Evolutionary conservation across 257 asterid genomes (phyloP).

Genomic region (Orobanche coerulescens): DNA sequence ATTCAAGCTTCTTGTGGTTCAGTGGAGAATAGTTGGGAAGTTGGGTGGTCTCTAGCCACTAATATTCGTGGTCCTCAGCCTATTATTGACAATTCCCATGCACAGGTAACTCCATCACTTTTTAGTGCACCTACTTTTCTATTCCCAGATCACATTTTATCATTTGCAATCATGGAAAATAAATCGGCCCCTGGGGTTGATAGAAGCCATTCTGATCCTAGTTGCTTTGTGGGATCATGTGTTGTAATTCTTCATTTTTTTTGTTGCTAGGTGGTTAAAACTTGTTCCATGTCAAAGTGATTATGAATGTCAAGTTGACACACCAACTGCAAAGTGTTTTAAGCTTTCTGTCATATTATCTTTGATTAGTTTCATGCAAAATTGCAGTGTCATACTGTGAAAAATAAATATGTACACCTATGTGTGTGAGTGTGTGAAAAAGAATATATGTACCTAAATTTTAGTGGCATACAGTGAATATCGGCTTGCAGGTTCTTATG

Average conservation of each 20-base stretch:
- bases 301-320: background rate
- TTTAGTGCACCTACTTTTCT: background rate
- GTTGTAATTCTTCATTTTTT: background rate
- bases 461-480: too few relatives aligned
- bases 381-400: background rate
- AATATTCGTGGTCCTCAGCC: slow-evolving; percentile 57
- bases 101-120: slow-evolving; percentile 41
- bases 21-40: slow-evolving; percentile 80
- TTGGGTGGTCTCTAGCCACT: slow-evolving; percentile 96
- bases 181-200: background rate
- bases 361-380: background rate
- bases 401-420: background rate
- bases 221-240: background rate
- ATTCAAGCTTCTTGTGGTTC: slow-evolving; percentile 84
- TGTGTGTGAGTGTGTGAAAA: background rate
- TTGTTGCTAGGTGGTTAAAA: background rate
- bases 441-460: too few relatives aligned
- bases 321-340: background rate
- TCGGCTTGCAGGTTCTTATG: too few relatives aligned
- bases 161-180: background rate
- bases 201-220: slow-evolving; percentile 4
- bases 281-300: background rate
- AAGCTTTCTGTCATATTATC: background rate
- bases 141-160: background rate
- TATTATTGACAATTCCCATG: slow-evolving; percentile 29